phyloP scores from a whole-genome alignment of 352 stramenopile genomes.

The Globisporangium orthogonon region DNA sequence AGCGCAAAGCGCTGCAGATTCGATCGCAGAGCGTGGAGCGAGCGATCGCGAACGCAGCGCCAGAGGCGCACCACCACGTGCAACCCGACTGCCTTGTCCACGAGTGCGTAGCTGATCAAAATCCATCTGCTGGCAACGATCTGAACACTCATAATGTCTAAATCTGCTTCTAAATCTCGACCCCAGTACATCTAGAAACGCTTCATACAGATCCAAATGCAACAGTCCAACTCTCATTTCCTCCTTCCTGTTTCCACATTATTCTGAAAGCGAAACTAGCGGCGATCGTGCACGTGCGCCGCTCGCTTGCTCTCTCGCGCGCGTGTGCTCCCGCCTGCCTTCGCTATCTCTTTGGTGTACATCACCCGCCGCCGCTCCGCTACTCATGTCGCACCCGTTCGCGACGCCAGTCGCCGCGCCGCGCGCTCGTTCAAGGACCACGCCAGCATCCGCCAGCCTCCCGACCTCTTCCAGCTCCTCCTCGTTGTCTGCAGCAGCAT shows the following conservation, averaged over 20 bases:
- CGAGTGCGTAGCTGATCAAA: no score
- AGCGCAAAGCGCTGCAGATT: no score
- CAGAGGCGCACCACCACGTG: no score
- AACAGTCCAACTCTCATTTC: neutral
- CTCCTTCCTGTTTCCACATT: neutral
- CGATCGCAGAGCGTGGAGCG: no score
- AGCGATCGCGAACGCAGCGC: no score
- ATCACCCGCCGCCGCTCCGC: no score
- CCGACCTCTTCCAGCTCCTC: neutral
- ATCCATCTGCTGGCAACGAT: neutral
- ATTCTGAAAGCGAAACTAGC: neutral
- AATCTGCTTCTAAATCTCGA: neutral
- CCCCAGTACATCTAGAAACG: neutral
- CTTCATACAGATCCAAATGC: neutral
- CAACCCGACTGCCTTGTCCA: no score
- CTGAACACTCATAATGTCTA: neutral
- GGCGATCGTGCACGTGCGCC: neutral
- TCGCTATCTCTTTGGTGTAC: no score
- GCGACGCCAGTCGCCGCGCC: neutral
- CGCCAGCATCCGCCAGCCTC: neutral
- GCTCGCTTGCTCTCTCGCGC: neutral
- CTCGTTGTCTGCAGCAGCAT: neutral
- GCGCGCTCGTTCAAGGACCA: neutral
- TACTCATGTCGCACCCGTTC: slow-evolving; percentile 3
- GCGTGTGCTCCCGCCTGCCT: no score